Conservation (phyloP, 495 filamentous ascomycete genomes). For the Penicillium fimorum region DNA sequence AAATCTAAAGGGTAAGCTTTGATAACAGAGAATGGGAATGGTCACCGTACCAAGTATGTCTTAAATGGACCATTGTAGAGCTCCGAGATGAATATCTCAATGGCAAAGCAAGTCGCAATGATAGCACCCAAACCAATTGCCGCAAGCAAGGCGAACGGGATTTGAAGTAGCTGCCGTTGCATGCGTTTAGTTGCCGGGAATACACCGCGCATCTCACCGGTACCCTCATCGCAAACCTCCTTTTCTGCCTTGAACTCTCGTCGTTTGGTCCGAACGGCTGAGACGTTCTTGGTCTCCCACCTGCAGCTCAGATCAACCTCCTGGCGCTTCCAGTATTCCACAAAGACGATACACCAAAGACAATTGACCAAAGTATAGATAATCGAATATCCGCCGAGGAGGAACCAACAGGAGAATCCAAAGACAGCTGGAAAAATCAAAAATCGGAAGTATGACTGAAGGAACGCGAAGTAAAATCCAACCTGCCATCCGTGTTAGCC, state of each 20-base stretch:
- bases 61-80: slow-evolving; percentile 92
- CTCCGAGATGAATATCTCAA: slow-evolving; percentile 95
- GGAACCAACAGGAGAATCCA: slow-evolving; percentile 75
- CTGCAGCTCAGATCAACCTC: slow-evolving; percentile 86
- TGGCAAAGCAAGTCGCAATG: slow-evolving; percentile 84
- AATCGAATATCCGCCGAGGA: slow-evolving; percentile 81
- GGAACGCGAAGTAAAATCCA: slow-evolving; percentile 94
- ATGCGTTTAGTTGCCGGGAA: slow-evolving; percentile 80
- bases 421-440: slow-evolving; percentile 80
- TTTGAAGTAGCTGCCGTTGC: slow-evolving; percentile 73
- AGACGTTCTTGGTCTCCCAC: slow-evolving; percentile 89
- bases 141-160: slow-evolving; percentile 82
- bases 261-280: slow-evolving; percentile 72
- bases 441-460: slow-evolving; percentile 89
- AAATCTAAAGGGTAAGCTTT: slow-evolving; percentile 53
- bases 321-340: slow-evolving; percentile 96
- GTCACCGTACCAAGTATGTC: slow-evolving; percentile 65
- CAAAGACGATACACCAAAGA: slow-evolving; percentile 86
- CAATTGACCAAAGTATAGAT: slow-evolving; percentile 79
- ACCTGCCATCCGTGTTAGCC: slow-evolving; percentile 45
- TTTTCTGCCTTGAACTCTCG: slow-evolving; percentile 77
- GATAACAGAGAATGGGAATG: background rate
- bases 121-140: slow-evolving; percentile 69
- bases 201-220: slow-evolving; percentile 75
- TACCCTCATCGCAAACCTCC: slow-evolving; percentile 73